Evolutionary conservation across 169 alveolate species (phyloP).

Genomic region (Theileria parva): DNA sequence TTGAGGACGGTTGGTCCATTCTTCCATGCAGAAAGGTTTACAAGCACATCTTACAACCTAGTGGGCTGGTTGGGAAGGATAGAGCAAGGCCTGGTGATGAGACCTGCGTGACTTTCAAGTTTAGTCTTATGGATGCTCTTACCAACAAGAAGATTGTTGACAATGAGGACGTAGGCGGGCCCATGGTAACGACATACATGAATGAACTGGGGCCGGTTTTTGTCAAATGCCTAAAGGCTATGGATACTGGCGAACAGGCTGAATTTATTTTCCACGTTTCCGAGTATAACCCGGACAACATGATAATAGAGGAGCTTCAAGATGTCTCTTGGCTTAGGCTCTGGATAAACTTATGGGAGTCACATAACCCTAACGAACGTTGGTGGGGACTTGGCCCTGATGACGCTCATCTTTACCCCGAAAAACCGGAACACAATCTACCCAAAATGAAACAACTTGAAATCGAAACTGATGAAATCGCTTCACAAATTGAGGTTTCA

Average conservation of each 20-base stretch:
- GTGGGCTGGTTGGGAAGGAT: slow-evolving; percentile 3
- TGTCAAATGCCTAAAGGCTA: slow-evolving; percentile 30
- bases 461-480: slow-evolving; percentile 43
- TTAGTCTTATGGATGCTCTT: slow-evolving; percentile 44
- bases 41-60: slow-evolving; percentile 49
- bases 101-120: slow-evolving; percentile 36
- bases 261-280: slow-evolving; percentile 46
- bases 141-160: slow-evolving; percentile 22
- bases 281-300: slow-evolving; percentile 18
- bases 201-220: slow-evolving; percentile 12
- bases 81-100: slow-evolving; percentile 25
- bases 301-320: slow-evolving; percentile 16
- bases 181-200: slow-evolving; percentile 33
- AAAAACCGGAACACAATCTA: not conserved
- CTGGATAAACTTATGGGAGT: slow-evolving; percentile 38
- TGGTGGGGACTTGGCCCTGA: slow-evolving; percentile 69
- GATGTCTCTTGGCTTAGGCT: slow-evolving; percentile 46
- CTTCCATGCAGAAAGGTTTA: slow-evolving; percentile 58
- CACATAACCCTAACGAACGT: slow-evolving; percentile 41
- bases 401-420: slow-evolving; percentile 45
- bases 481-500: slow-evolving; percentile 48
- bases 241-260: slow-evolving; percentile 63
- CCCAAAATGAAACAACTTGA: slow-evolving; percentile 40
- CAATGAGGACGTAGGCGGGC: slow-evolving; percentile 30
- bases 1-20: slow-evolving; percentile 64